Percentiles rank a stretch among this genome's conserved stretches.
phyloP scores from a whole-genome alignment of 306 rosid species.

The Vigna radiata region DNA sequence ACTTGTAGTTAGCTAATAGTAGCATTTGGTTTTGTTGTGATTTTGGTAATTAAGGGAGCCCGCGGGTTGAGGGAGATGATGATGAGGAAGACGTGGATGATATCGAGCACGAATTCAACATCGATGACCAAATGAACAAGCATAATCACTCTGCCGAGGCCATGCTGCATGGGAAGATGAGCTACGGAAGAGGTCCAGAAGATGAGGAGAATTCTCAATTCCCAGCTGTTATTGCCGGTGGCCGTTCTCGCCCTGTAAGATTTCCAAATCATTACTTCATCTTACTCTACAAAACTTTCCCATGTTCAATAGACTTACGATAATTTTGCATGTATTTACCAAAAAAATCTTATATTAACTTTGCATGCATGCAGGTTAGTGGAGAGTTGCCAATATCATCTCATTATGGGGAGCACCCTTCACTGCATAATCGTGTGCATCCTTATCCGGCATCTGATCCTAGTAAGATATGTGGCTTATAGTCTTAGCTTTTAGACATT shows the following conservation, averaged over 20 bases:
- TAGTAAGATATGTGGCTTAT: conserved; percentile 47
- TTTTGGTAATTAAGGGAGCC: conserved; percentile 66
- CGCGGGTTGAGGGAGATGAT: conserved; percentile 93
- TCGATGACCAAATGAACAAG: conserved; percentile 54
- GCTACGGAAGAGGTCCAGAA: conserved; percentile 70
- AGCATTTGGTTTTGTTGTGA: not conserved
- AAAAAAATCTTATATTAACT: not conserved
- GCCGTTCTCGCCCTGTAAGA: conserved; percentile 50
- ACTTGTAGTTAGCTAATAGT: not conserved
- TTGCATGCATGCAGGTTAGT: conserved; percentile 54
- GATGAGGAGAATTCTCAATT: conserved; percentile 80
- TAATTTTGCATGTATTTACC: conserved; percentile 21
- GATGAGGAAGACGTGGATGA: conserved; percentile 95
- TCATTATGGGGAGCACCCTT: conserved; percentile 77
- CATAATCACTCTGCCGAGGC: conserved; percentile 71
- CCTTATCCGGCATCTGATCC: conserved; percentile 74
- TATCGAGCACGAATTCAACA: conserved; percentile 73
- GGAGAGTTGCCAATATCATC: conserved; percentile 75
- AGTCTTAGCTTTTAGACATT: conserved; percentile 19
- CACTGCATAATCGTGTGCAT: conserved; percentile 81
- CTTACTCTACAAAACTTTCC: not conserved
- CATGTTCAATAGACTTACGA: conserved; percentile 6
- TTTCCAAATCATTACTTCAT: conserved; percentile 16
- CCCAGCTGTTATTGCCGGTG: conserved; percentile 60
- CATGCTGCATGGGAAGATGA: conserved; percentile 97